Evolutionary conservation across 2,329 filamentous ascomycete genomes (phyloP).

Genomic region (Fusarium chlamydosporum): DNA sequence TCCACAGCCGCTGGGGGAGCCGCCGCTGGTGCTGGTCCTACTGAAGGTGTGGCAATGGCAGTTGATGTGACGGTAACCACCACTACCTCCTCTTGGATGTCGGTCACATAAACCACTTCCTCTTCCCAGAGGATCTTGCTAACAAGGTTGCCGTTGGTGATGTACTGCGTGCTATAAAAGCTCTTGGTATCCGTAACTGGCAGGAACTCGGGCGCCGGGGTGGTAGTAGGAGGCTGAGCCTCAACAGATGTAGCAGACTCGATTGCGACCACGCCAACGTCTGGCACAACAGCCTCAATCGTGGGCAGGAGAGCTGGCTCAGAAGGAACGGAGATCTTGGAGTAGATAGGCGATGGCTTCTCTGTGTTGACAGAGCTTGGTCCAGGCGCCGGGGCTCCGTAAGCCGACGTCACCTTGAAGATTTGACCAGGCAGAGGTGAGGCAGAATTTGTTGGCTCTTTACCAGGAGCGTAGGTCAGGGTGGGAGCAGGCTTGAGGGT

Average conservation of each 20-base stretch:
- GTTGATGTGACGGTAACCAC: slow-evolving; percentile 58
- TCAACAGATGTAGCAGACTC: slow-evolving; percentile 28
- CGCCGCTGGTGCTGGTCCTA: slow-evolving; percentile 10
- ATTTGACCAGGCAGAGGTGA: slow-evolving; percentile 60
- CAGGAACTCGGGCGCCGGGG: slow-evolving; percentile 47
- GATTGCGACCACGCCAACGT: slow-evolving; percentile 24
- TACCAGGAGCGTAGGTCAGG: slow-evolving; percentile 57
- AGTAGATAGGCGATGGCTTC: slow-evolving; percentile 24
- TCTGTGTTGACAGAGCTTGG: slow-evolving; percentile 21
- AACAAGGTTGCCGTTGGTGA: slow-evolving; percentile 65
- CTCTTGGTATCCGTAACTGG: slow-evolving; percentile 54
- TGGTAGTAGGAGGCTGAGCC: slow-evolving; percentile 40
- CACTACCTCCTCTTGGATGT: slow-evolving; percentile 58
- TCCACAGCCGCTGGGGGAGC: background rate
- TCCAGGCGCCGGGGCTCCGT: slow-evolving; percentile 39
- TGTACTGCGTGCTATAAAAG: slow-evolving; percentile 65
- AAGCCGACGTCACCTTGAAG: slow-evolving; percentile 56
- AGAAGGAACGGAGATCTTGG: slow-evolving; percentile 20
- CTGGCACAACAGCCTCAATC: slow-evolving; percentile 17
- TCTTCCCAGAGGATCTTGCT: slow-evolving; percentile 71
- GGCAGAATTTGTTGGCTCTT: slow-evolving; percentile 52
- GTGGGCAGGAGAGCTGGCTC: slow-evolving; percentile 24
- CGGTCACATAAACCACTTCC: slow-evolving; percentile 67
- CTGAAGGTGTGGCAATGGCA: slow-evolving; percentile 41
- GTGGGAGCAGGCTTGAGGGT: slow-evolving; percentile 38